A percentile compares a stretch with the other conserved stretches of the same genome.
Evolutionary conservation across 805 yeast species (phyloP).

Genomic region (Teunomyces barrocoloradensis): DNA sequence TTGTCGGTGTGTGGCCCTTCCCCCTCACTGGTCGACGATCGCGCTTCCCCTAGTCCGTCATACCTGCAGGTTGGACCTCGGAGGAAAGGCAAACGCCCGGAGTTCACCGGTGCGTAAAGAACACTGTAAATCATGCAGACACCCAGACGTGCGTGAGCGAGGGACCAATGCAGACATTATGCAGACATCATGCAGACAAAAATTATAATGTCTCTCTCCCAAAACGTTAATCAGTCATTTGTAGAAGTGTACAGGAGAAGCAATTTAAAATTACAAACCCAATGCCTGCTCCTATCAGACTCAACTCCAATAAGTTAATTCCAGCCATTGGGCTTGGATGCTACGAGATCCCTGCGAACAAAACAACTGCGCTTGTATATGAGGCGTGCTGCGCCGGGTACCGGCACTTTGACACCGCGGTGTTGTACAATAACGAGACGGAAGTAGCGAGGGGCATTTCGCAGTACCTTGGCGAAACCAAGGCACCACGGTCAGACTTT

Average conservation of each 20-base stretch:
- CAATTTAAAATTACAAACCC: neutral
- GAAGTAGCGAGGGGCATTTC: constrained; percentile 64
- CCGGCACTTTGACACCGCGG: constrained; percentile 75
- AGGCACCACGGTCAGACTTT: constrained; percentile 22
- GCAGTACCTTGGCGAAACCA: constrained; percentile 39
- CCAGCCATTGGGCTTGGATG: constrained; percentile 53
- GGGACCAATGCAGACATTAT: too few relatives aligned
- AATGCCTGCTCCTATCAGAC: constrained; percentile 11
- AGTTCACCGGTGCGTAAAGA: too few relatives aligned
- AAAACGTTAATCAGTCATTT: too few relatives aligned
- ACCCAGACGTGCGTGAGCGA: too few relatives aligned
- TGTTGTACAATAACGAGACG: constrained; percentile 63
- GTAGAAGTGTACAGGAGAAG: too few relatives aligned
- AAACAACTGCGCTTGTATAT: constrained; percentile 43
- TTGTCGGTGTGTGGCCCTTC: too few relatives aligned
- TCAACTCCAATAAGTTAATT: constrained; percentile 32
- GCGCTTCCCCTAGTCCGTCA: neutral
- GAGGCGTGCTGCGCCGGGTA: constrained; percentile 65
- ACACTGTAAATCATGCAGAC: too few relatives aligned
- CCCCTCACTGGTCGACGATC: neutral
- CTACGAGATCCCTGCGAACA: constrained; percentile 37
- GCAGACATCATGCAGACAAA: too few relatives aligned
- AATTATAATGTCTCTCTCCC: too few relatives aligned
- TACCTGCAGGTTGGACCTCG: neutral
- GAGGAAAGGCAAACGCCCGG: neutral